These are phyloP conservation scores for Candida mesenterica DNA, from an alignment of 1,139 yeast species.

Conservation along the genomic window DNA sequence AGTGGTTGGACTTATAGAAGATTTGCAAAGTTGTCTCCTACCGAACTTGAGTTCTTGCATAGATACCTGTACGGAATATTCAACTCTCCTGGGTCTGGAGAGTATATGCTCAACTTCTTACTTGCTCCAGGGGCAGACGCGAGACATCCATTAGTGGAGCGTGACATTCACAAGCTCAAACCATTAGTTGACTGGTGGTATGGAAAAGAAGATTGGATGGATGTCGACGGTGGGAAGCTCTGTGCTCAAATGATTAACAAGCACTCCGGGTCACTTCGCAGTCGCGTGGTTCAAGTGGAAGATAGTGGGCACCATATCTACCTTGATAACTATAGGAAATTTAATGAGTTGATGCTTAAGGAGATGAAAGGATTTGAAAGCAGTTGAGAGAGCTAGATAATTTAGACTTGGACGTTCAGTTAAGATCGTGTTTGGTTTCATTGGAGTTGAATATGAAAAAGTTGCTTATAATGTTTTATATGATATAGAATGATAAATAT, in stretches of 20 bases:
- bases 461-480: too few species aligned
- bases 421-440: neutral
- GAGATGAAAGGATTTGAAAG: slow-evolving; percentile 35
- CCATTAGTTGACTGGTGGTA: slow-evolving; percentile 67
- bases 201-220: slow-evolving; percentile 82
- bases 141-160: slow-evolving; percentile 54
- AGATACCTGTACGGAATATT: slow-evolving; percentile 69
- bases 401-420: too few species aligned
- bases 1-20: slow-evolving; percentile 78
- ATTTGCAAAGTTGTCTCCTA: slow-evolving; percentile 48
- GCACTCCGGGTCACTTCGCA: slow-evolving; percentile 20
- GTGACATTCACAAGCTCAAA: slow-evolving; percentile 45
- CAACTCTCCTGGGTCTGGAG: slow-evolving; percentile 72
- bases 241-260: slow-evolving; percentile 38
- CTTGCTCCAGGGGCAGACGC: slow-evolving; percentile 78
- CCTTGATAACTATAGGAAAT: slow-evolving; percentile 54
- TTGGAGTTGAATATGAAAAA: neutral
- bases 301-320: slow-evolving; percentile 73
- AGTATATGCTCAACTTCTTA: slow-evolving; percentile 66
- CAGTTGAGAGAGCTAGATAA: neutral
- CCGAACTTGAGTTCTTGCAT: slow-evolving; percentile 50
- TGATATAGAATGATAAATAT: too few species aligned
- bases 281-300: slow-evolving; percentile 46
- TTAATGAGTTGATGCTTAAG: slow-evolving; percentile 47
- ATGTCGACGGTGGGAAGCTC: slow-evolving; percentile 51